Evolutionary conservation across 148 eudicot genomes (phyloP).

Genomic region (Cornus florida): DNA sequence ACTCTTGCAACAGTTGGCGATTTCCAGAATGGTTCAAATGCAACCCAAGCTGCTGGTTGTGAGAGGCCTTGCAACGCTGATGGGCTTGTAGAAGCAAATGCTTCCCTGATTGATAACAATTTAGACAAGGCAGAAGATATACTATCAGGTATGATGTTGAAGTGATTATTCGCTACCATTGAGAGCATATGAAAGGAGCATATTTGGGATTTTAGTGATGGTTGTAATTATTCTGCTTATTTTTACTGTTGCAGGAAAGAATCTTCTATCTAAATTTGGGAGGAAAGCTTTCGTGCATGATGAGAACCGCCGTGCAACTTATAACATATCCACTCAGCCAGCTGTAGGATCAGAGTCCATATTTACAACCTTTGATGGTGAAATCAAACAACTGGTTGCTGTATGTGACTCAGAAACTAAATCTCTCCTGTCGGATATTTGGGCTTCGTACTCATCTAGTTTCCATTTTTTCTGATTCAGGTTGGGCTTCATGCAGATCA

Average conservation of each 20-base stretch:
- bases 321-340: slow-evolving; percentile 42
- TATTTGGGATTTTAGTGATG: not conserved
- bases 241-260: slow-evolving; percentile 46
- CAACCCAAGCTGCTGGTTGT: slow-evolving; percentile 29
- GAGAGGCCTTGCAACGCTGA: slow-evolving; percentile 42
- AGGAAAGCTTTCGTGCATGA: slow-evolving; percentile 53
- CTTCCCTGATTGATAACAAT: slow-evolving; percentile 44
- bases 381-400: slow-evolving; percentile 77
- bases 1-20: slow-evolving; percentile 47
- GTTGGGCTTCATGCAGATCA: slow-evolving; percentile 78
- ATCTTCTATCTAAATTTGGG: slow-evolving; percentile 43
- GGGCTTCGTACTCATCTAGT: slow-evolving; percentile 9
- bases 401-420: slow-evolving; percentile 41
- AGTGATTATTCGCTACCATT: slow-evolving; percentile 6
- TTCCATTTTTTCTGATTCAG: slow-evolving; percentile 35
- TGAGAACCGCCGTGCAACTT: slow-evolving; percentile 75
- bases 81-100: slow-evolving; percentile 49
- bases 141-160: slow-evolving; percentile 46
- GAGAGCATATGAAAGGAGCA: not conserved
- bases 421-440: not conserved
- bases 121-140: slow-evolving; percentile 60
- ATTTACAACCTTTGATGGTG: slow-evolving; percentile 66
- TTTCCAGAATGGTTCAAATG: slow-evolving; percentile 31
- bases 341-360: slow-evolving; percentile 42
- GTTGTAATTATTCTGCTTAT: slow-evolving; percentile 12